phyloP scores from a whole-genome alignment of 352 stramenopile genomes.

The Globisporangium rhizosaccharum region DNA sequence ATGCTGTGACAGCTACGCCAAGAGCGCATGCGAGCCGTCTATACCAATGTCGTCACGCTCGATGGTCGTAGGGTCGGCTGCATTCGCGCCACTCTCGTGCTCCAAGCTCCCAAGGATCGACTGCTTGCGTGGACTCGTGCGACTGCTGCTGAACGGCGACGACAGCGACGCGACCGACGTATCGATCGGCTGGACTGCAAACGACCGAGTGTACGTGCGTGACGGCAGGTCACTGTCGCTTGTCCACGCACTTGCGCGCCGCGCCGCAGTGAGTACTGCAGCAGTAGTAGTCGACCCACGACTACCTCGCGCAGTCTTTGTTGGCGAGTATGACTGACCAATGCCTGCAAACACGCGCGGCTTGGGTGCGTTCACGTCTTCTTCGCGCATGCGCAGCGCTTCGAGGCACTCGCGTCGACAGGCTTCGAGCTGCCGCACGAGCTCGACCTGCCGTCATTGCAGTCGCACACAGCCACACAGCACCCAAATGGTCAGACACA shows the following conservation, averaged over 20 bases:
- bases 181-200: conserved; percentile 14
- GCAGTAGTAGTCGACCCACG: not conserved
- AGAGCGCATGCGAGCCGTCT: not conserved
- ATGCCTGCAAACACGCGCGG: conserved; percentile 38
- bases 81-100: conserved; percentile 9
- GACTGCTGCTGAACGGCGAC: conserved; percentile 4
- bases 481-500: not conserved
- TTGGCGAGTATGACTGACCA: conserved; percentile 4
- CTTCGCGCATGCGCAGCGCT: conserved; percentile 58
- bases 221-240: too few species aligned
- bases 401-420: conserved; percentile 39
- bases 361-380: conserved; percentile 53
- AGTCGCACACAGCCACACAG: not conserved
- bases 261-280: not conserved
- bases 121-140: conserved; percentile 7
- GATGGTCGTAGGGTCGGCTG: conserved; percentile 10
- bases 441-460: conserved; percentile 14
- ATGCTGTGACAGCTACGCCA: not conserved
- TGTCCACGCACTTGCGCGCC: too few species aligned
- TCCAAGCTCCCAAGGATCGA: conserved; percentile 5
- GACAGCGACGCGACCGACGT: not conserved
- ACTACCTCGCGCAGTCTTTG: not conserved
- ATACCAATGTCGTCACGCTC: conserved; percentile 21
- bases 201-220: not conserved
- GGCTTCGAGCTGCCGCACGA: conserved; percentile 32